Percentiles rank a stretch among this genome's conserved stretches.
Conservation (phyloP, 257 asterid genomes). For the Solanum neorickii region DNA sequence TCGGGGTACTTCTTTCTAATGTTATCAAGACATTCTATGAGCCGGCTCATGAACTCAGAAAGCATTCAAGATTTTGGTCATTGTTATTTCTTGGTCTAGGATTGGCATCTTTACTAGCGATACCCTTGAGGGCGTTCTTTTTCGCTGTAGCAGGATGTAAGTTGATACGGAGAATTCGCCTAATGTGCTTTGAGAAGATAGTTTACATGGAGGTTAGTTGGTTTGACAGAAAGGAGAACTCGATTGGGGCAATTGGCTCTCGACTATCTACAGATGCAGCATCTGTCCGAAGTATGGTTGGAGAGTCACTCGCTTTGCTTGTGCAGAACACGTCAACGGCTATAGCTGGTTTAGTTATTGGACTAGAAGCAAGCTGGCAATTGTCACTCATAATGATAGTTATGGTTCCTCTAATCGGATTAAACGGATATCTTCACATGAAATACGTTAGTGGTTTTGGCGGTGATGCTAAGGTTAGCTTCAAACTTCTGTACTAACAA, state of each 20-base stretch:
- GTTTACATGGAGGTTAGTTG: conserved; percentile 40
- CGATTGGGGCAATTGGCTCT: conserved; percentile 8
- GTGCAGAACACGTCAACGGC: conserved; percentile 69
- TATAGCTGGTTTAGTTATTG: conserved; percentile 49
- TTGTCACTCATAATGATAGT: conserved; percentile 61
- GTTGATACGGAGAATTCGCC: conserved; percentile 11
- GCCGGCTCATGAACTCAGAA: not conserved
- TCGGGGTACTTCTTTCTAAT: conserved; percentile 54
- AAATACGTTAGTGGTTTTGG: conserved; percentile 73
- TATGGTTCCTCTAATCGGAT: conserved; percentile 53
- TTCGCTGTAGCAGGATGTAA: not conserved
- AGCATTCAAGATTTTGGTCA: not conserved
- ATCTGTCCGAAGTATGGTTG: conserved; percentile 60
- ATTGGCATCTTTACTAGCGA: conserved; percentile 43
- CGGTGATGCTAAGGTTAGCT: conserved; percentile 63
- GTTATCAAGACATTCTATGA: conserved; percentile 37
- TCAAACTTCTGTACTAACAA: conserved; percentile 24
- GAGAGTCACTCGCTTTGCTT: conserved; percentile 80
- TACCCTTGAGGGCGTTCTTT: not conserved
- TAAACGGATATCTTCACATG: conserved; percentile 52
- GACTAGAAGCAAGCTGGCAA: conserved; percentile 68
- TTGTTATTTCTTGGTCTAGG: conserved; percentile 25
- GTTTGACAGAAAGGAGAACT: conserved; percentile 6
- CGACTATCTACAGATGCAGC: conserved; percentile 40
- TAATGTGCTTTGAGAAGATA: conserved; percentile 67